Conservation (phyloP, 345 rosid species). For the Corchorus olitorius region DNA sequence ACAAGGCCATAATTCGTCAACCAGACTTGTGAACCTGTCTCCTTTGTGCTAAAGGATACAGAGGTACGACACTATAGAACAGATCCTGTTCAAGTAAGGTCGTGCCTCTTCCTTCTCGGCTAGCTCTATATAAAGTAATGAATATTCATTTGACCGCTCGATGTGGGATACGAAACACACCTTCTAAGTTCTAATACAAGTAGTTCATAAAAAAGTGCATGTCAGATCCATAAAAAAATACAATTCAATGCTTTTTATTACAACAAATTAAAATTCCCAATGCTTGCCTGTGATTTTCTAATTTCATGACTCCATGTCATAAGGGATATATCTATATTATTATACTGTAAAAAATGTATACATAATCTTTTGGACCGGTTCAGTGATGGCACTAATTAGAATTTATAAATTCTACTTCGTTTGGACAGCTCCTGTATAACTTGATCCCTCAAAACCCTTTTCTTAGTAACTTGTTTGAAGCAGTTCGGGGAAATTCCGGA, state of each 20-base stretch:
- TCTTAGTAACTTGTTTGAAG: slow-evolving; percentile 80
- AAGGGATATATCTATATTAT: too few relatives aligned
- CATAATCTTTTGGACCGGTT: not conserved
- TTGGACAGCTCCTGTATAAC: slow-evolving; percentile 47
- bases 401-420: slow-evolving; percentile 53
- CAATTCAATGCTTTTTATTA: too few relatives aligned
- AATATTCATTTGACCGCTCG: too few relatives aligned
- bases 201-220: too few relatives aligned
- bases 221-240: too few relatives aligned
- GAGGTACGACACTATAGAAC: slow-evolving; percentile 18
- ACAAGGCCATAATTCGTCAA: not conserved
- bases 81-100: slow-evolving; percentile 21
- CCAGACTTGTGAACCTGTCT: slow-evolving; percentile 12
- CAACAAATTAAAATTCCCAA: too few relatives aligned
- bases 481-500: slow-evolving; percentile 71
- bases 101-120: not conserved
- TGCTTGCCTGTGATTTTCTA: too few relatives aligned
- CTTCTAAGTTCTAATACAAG: too few relatives aligned
- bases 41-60: slow-evolving; percentile 16
- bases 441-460: slow-evolving; percentile 68
- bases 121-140: too few relatives aligned
- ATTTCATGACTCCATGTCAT: too few relatives aligned
- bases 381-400: slow-evolving; percentile 26
- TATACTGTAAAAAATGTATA: too few relatives aligned
- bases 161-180: too few relatives aligned